Evolutionary conservation across 495 filamentous ascomycete species (phyloP), one percentile per base, ranked within the genome.

Genomic region (Elasticomyces elasticus): DNA sequence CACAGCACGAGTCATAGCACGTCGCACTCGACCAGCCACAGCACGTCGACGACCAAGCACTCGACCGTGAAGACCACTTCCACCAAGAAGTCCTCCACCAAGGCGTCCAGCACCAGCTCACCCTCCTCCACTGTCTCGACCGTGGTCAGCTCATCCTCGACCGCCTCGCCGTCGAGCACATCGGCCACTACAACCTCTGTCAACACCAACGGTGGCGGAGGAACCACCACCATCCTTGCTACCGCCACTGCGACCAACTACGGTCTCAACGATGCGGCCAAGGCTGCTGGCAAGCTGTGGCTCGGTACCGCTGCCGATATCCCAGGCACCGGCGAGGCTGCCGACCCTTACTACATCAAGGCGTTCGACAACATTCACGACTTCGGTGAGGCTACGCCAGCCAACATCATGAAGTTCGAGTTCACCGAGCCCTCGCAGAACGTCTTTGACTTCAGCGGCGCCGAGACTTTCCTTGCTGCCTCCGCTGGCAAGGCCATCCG

Each of bases 361-460:
- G 74, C 74, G 59, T 66, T 76, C 31, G 62, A 59, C 31, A 66
- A 76, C 59, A 67, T 64, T 15, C 62, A 65, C 53, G 69, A 75
- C 55, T 80, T 80, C 61, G 74, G 75, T 49, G 71, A 74, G 63
- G 69, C 74, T 3, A 79, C 76, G 0, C 77, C 75, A 9, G 69
- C 72, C 40, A 79, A 79, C 64, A 71, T 70, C 35, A 69, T 72
- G 66, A 79, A 78, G 64, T 74, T 61, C 56, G 63, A 67, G 60
- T 71, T 65, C 62, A 72, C 66, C 40, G 72, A 75, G 63, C 72
- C 68, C 4, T 44, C 65, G 41, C 67, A 64, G 25, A 61, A 64
- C 42, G 61, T 62, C 43, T 70, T 67, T 65, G 62, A 66, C 60
- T 69, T 55, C 60, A 62, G 56, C 17, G 58, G 59, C 48, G 63